Evolutionary conservation across 2,329 filamentous ascomycete species (phyloP), one percentile per base, ranked within the genome.

Genomic region (Arachnomyces sp.): DNA sequence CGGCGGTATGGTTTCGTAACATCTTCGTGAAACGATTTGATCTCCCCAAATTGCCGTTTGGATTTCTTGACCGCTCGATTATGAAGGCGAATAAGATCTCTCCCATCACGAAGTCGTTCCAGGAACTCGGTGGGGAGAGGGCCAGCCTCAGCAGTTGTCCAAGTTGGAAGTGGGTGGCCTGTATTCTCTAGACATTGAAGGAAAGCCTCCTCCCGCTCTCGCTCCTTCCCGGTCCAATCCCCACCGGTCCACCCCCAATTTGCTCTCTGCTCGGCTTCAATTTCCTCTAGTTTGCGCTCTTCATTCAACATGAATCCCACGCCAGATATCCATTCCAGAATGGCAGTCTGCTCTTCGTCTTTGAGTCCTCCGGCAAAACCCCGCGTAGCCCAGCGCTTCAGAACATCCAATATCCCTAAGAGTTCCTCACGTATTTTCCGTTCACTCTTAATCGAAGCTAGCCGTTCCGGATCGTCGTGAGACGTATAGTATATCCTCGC

Each of bases 401-500:
- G 69, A 2, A 93, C 82, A 52, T 98, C 92, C 62, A 98, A 80
- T 31, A 95, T 86, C 42, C 79, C 77, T 31, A 95, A 77, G 7
- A 96, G 69, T 53, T 96, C 90, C 37, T 83, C 74, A 31, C 92
- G 81, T 35, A 98, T 83, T 49, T 84, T 76, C 47, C 83, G 86
- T 61, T 98, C 92, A 1, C 86, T 80, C 62, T 86, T 89, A 64
- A 96, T 93, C 18, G 83, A 71, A 55, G 92, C 86, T 13, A 96
- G 71, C 29, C 86, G 81, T 51, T 92, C 83, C 1, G 89, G 87
- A 39, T 89, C 75, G 55, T 93, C 85, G 59, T 96, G 92, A 3
- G 87, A 78, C 0, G 89, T 95, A 65, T 98, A 96, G 67, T 96
- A 98, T 54, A 93, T 82, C 66, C 93, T 95, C 38, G 92, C 92